These are phyloP conservation scores for Funneliformis geosporum DNA, from an alignment of 192 early-diverging fungal genomes.

Conservation along the genomic window DNA sequence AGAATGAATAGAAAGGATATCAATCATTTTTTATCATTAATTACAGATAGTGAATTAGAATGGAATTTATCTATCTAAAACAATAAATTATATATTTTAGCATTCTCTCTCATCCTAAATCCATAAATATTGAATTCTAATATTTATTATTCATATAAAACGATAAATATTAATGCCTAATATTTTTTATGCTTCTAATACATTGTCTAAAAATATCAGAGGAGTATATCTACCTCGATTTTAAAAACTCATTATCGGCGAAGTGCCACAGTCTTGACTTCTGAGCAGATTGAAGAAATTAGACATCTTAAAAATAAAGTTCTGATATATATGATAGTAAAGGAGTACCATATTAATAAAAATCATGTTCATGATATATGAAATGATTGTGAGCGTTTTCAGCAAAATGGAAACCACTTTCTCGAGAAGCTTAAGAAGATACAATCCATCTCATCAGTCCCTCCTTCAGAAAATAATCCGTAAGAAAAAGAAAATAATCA, in stretches of 20 bases:
- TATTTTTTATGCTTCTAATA: background rate
- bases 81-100: background rate
- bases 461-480: background rate
- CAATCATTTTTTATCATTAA: background rate
- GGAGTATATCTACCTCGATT: background rate
- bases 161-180: background rate
- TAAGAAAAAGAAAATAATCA: too few relatives aligned
- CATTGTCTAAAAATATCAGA: constrained; percentile 1
- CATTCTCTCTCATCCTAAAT: background rate
- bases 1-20: background rate
- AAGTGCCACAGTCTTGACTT: background rate
- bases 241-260: constrained; percentile 23
- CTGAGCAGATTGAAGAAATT: background rate
- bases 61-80: too few relatives aligned
- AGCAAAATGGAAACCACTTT: constrained; percentile 3
- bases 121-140: constrained; percentile 6
- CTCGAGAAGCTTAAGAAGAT: background rate
- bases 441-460: background rate
- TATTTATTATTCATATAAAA: constrained; percentile 4
- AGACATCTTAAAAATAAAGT: too few relatives aligned
- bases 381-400: background rate
- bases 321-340: too few relatives aligned
- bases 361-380: constrained; percentile 8
- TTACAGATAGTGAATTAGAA: background rate
- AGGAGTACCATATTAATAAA: too few relatives aligned